These are phyloP conservation scores for Ogataea ganodermae DNA, from an alignment of 805 yeast genomes.

Conservation along the genomic window DNA sequence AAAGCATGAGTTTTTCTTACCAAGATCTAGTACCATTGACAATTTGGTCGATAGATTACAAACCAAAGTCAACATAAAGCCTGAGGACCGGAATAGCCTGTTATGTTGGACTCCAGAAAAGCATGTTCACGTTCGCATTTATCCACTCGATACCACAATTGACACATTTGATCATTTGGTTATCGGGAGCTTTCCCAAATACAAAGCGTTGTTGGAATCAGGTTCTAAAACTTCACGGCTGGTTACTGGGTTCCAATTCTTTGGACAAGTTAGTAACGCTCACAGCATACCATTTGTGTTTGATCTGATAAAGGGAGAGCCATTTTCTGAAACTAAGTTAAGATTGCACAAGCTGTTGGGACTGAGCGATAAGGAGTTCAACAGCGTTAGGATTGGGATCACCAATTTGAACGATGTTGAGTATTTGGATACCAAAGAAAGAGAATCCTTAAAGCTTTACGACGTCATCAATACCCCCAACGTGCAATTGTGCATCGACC, in stretches of 20 bases:
- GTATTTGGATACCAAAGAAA: slow-evolving; percentile 48
- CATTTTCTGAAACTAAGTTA: slow-evolving; percentile 57
- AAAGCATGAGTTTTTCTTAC: slow-evolving; percentile 67
- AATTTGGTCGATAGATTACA: slow-evolving; percentile 59
- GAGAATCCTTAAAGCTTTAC: slow-evolving; percentile 56
- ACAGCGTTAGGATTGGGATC: slow-evolving; percentile 68
- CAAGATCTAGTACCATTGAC: slow-evolving; percentile 56
- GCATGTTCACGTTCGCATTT: slow-evolving; percentile 31
- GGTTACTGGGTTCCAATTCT: slow-evolving; percentile 74
- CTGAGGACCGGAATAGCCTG: slow-evolving; percentile 46
- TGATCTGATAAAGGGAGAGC: slow-evolving; percentile 68
- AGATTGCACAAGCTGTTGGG: slow-evolving; percentile 75
- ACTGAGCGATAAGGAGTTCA: slow-evolving; percentile 75
- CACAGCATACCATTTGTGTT: slow-evolving; percentile 91
- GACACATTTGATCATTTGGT: slow-evolving; percentile 45
- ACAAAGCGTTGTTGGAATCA: slow-evolving; percentile 20
- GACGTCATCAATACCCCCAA: slow-evolving; percentile 43
- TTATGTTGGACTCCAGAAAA: slow-evolving; percentile 58
- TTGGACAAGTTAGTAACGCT: slow-evolving; percentile 59
- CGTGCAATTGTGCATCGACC: slow-evolving; percentile 72
- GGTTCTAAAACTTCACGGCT: slow-evolving; percentile 38
- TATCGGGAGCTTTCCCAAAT: slow-evolving; percentile 48
- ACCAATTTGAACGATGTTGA: slow-evolving; percentile 42
- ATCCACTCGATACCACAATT: slow-evolving; percentile 39
- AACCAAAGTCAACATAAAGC: slow-evolving; percentile 52